Conservation (phyloP, 257 asterid species). For the Ocimum tenuiflorum region DNA sequence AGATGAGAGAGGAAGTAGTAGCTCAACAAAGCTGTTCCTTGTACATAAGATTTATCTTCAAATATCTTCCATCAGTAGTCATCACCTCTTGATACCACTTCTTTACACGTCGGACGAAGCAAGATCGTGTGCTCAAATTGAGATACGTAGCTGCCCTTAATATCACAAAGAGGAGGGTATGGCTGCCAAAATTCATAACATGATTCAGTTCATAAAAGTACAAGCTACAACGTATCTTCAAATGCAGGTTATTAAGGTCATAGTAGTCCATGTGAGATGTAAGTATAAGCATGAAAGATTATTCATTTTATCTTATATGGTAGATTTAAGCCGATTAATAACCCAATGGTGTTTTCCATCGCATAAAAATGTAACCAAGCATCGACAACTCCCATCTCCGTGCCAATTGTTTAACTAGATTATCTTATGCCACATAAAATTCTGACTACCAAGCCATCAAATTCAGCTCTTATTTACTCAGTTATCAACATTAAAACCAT, state of each 20-base stretch:
- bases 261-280: background rate
- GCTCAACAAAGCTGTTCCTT: background rate
- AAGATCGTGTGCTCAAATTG: conserved; percentile 94
- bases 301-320: too few relatives aligned
- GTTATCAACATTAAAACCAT: too few relatives aligned
- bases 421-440: too few relatives aligned
- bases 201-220: background rate
- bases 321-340: too few relatives aligned
- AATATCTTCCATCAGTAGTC: conserved; percentile 49
- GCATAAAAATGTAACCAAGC: background rate
- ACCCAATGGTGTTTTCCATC: too few relatives aligned
- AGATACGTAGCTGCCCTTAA: conserved; percentile 85
- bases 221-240: background rate
- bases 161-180: conserved; percentile 89
- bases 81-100: conserved; percentile 91
- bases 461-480: too few relatives aligned
- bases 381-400: background rate
- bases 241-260: background rate
- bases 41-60: background rate
- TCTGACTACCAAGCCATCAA: too few relatives aligned
- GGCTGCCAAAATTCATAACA: conserved; percentile 47
- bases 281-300: too few relatives aligned
- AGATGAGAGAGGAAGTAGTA: background rate
- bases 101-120: conserved; percentile 99
- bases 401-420: too few relatives aligned